phyloP scores from a whole-genome alignment of 1,284 basidiomycete genomes.

The Coriolopsis trogii region DNA sequence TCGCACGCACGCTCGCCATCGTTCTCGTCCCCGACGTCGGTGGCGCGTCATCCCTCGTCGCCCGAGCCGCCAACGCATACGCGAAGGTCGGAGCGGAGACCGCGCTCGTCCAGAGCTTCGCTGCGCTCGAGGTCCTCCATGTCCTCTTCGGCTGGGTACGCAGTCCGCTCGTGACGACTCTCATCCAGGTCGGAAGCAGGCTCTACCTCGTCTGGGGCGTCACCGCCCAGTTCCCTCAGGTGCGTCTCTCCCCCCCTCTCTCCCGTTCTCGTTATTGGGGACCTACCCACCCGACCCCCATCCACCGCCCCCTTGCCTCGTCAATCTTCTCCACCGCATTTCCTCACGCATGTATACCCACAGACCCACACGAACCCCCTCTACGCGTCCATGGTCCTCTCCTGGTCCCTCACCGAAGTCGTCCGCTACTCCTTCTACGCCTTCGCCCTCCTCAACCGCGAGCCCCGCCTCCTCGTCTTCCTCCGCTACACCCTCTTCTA shows the following conservation, averaged over 20 bases:
- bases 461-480: slow-evolving; percentile 55
- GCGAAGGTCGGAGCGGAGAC: slow-evolving; percentile 63
- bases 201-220: slow-evolving; percentile 90
- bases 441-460: slow-evolving; percentile 59
- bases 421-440: slow-evolving; percentile 94
- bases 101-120: slow-evolving; percentile 80
- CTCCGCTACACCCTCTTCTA: slow-evolving; percentile 93
- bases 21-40: slow-evolving; percentile 50
- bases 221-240: slow-evolving; percentile 59
- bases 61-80: slow-evolving; percentile 51
- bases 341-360: slow-evolving; percentile 4
- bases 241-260: slow-evolving; percentile 36
- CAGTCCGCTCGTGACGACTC: slow-evolving; percentile 81
- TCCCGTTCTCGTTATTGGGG: neutral
- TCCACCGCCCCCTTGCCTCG: neutral
- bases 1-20: slow-evolving; percentile 54
- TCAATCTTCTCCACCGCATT: neutral
- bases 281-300: neutral
- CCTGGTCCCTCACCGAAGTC: slow-evolving; percentile 93
- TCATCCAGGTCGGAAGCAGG: slow-evolving; percentile 86
- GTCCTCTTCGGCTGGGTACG: slow-evolving; percentile 83
- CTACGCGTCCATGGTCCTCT: slow-evolving; percentile 91
- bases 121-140: slow-evolving; percentile 84
- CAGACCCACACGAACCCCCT: slow-evolving; percentile 78
- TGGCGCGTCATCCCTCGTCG: slow-evolving; percentile 27